phyloP scores from a whole-genome alignment of 2,329 filamentous ascomycete species.

The Ascochyta pisi region DNA sequence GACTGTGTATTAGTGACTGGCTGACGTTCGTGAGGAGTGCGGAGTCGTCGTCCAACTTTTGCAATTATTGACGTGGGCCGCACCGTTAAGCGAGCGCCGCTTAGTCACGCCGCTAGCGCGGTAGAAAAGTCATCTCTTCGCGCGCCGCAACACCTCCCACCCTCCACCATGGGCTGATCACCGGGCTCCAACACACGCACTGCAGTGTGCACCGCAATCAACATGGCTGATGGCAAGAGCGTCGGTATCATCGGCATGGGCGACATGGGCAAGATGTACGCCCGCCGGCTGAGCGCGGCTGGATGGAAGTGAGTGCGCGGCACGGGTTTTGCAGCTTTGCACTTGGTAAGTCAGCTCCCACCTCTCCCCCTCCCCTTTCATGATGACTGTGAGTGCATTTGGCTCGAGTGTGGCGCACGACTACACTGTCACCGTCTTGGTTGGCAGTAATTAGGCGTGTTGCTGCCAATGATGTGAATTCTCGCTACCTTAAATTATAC shows the following conservation, averaged over 20 bases:
- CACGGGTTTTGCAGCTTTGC: slow-evolving; percentile 21
- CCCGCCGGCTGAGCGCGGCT: slow-evolving; percentile 82
- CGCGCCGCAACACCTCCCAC: slow-evolving; percentile 17
- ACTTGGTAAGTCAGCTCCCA: slow-evolving; percentile 36
- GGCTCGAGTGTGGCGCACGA: slow-evolving; percentile 92
- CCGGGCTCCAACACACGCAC: slow-evolving; percentile 29
- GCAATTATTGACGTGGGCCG: slow-evolving; percentile 21
- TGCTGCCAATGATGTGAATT: slow-evolving; percentile 96
- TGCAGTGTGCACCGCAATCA: slow-evolving; percentile 40
- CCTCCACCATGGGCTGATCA: slow-evolving; percentile 41
- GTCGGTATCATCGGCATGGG: slow-evolving; percentile 98
- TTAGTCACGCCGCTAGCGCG: slow-evolving; percentile 27
- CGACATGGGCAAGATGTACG: slow-evolving; percentile 99
- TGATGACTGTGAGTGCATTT: slow-evolving; percentile 99
- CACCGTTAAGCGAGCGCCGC: slow-evolving; percentile 16
- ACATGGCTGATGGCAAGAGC: slow-evolving; percentile 69
- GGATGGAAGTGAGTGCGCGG: slow-evolving; percentile 85
- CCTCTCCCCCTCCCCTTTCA: slow-evolving; percentile 50
- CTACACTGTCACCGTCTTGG: slow-evolving; percentile 78
- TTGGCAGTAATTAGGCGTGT: slow-evolving; percentile 60
- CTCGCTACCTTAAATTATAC: slow-evolving; percentile 93
- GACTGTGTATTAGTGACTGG: slow-evolving; percentile 42
- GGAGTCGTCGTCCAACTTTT: slow-evolving; percentile 24
- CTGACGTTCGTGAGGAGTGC: slow-evolving; percentile 30
- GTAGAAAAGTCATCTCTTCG: slow-evolving; percentile 24